phyloP scores from a whole-genome alignment of 1,139 yeast genomes.

The Yamadazyma buinensis region DNA sequence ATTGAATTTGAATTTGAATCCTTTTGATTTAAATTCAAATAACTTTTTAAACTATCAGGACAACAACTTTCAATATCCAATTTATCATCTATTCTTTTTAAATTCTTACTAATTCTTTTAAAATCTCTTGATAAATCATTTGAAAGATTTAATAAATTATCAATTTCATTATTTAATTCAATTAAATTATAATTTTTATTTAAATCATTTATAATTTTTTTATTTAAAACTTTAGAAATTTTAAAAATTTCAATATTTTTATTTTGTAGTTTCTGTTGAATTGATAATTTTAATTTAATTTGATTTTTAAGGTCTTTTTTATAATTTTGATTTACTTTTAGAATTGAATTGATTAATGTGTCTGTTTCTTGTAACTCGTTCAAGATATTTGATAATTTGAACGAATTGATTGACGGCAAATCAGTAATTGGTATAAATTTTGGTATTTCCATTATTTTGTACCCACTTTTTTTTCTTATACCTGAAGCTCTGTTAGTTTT shows the following conservation, averaged over 20 bases:
- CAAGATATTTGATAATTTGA: slow-evolving; percentile 36
- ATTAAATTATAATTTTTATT: slow-evolving; percentile 9
- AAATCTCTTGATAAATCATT: slow-evolving; percentile 13
- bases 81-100: not conserved
- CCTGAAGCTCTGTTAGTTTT: not conserved
- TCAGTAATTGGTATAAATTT: not conserved
- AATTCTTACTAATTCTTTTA: slow-evolving; percentile 6
- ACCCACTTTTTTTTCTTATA: not conserved
- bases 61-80: not conserved
- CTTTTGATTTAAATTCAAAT: not conserved
- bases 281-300: slow-evolving; percentile 30
- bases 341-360: slow-evolving; percentile 30
- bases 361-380: slow-evolving; percentile 31
- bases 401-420: slow-evolving; percentile 36
- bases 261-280: slow-evolving; percentile 37
- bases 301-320: slow-evolving; percentile 39
- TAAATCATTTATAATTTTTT: slow-evolving; percentile 19
- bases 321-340: slow-evolving; percentile 33
- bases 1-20: not conserved
- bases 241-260: slow-evolving; percentile 32
- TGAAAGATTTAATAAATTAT: slow-evolving; percentile 13
- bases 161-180: slow-evolving; percentile 14
- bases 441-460: slow-evolving; percentile 1
- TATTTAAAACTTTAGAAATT: slow-evolving; percentile 15
- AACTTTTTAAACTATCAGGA: not conserved